Base-by-base conservation (phyloP, 305 asterid genomes). In the Nicotiana rustica region DNA sequence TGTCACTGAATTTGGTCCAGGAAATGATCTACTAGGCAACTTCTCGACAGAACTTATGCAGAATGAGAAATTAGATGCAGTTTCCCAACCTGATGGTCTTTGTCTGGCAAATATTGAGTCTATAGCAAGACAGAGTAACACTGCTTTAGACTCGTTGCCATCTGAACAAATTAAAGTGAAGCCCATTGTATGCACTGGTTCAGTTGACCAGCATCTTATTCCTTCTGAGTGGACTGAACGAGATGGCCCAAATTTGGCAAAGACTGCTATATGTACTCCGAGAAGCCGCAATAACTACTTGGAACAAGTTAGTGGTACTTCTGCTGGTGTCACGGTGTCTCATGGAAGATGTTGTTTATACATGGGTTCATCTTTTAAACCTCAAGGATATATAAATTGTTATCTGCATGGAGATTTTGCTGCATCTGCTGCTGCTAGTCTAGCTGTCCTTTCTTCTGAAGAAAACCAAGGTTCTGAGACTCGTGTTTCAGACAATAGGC, bases 371-470 rank as follows among this genome's bases (percentile, higher is more conserved):
- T 92, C 95, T 83, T 97, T 97, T 87, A 93, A 89, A 66, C 67
- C 83, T 82, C 89, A 91, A 52, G 93, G 92, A 73, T 95, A 93
- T 71, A 80, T 93, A 52, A 97, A 97, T 89, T 79, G 86, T 82
- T 97, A 93, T 88, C 80, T 88, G 73, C 98, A 97, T 86, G 99
- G 99, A 85, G 97, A 95, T 79, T 93, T 95, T 84, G 93, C 97
- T 86, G 99, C 98, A 29, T 89, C 98, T 35, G 99, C 99, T 66
- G 99, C 99, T 81, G 97, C 97, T 69, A 92, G 86, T 87, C 90
- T 95, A 85, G 95, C 97, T 65, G 80, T 88, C 75, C 89, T 95
- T 84, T 90, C 95, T 84, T 85, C 93, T 25, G 97, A 95, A 87
- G 98, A 92, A 88, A 89, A 87, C 70, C 92, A 85, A 82, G 88